Conservation (phyloP, 1,284 basidiomycete species). For the Cryptococcus deneoformans region DNA sequence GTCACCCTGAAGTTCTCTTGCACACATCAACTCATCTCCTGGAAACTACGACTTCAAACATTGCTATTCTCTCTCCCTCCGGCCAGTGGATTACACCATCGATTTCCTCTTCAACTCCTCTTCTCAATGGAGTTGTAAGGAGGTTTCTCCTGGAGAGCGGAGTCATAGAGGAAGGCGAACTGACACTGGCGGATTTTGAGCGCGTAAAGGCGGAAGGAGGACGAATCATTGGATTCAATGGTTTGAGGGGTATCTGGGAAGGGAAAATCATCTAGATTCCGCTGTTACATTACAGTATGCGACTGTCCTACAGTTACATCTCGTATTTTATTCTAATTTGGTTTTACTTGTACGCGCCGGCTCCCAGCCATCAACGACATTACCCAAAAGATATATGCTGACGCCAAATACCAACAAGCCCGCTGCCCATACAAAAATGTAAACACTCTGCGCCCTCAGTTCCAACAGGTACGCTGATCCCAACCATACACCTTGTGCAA, state of each 20-base stretch:
- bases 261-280: not conserved
- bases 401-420: conserved; percentile 68
- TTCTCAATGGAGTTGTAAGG: conserved; percentile 40
- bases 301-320: too few relatives aligned
- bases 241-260: conserved; percentile 24
- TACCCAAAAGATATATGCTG: conserved; percentile 71
- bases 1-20: conserved; percentile 27
- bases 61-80: conserved; percentile 29
- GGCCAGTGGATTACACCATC: conserved; percentile 36
- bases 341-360: not conserved
- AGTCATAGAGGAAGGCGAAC: conserved; percentile 22
- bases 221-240: conserved; percentile 43
- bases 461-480: conserved; percentile 83
- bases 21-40: conserved; percentile 29
- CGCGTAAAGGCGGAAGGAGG: conserved; percentile 17
- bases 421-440: conserved; percentile 69
- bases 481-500: conserved; percentile 74
- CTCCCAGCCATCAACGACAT: conserved; percentile 54
- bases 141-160: conserved; percentile 26
- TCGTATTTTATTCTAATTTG: too few relatives aligned
- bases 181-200: conserved; percentile 26
- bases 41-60: conserved; percentile 44
- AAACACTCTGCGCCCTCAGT: conserved; percentile 72
- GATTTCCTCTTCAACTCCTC: conserved; percentile 12
- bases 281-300: too few relatives aligned